Conservation (phyloP, 2,329 filamentous ascomycete genomes). For the Nectriaceae sp. region DNA sequence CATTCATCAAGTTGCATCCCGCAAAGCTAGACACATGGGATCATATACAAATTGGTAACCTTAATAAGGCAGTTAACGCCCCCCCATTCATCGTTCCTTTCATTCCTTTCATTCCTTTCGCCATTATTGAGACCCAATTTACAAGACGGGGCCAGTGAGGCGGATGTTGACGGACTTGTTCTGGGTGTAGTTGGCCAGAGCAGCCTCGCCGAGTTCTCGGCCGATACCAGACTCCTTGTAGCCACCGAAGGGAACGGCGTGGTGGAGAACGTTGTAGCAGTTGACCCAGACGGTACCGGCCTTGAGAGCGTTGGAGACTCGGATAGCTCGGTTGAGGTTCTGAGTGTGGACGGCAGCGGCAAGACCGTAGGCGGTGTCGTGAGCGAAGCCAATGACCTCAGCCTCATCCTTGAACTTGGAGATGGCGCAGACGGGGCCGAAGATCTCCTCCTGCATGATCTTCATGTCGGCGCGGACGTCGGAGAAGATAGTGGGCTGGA, state of each 20-base stretch:
- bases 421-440: constrained; percentile 83
- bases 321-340: constrained; percentile 79
- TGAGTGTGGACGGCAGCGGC: constrained; percentile 82
- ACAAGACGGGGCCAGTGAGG: constrained; percentile 8
- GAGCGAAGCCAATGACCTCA: constrained; percentile 74
- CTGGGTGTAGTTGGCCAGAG: constrained; percentile 67
- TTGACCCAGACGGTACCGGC: constrained; percentile 68
- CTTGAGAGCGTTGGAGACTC: constrained; percentile 72
- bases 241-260: constrained; percentile 69
- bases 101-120: constrained; percentile 11
- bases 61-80: constrained; percentile 21
- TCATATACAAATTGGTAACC: constrained; percentile 25
- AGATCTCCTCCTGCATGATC: constrained; percentile 92
- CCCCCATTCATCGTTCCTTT: constrained; percentile 12
- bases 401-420: constrained; percentile 84
- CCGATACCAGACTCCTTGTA: constrained; percentile 80
- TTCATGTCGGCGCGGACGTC: constrained; percentile 82
- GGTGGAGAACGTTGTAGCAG: constrained; percentile 62
- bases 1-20: too few relatives aligned
- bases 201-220: constrained; percentile 71
- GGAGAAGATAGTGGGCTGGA: constrained; percentile 88
- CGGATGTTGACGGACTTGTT: constrained; percentile 65
- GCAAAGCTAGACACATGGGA: too few relatives aligned
- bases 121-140: too few relatives aligned
- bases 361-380: constrained; percentile 78